These are phyloP conservation scores for Pseudogymnoascus sp. DNA, from an alignment of 2,329 filamentous ascomycete species.

Conservation along the genomic window DNA sequence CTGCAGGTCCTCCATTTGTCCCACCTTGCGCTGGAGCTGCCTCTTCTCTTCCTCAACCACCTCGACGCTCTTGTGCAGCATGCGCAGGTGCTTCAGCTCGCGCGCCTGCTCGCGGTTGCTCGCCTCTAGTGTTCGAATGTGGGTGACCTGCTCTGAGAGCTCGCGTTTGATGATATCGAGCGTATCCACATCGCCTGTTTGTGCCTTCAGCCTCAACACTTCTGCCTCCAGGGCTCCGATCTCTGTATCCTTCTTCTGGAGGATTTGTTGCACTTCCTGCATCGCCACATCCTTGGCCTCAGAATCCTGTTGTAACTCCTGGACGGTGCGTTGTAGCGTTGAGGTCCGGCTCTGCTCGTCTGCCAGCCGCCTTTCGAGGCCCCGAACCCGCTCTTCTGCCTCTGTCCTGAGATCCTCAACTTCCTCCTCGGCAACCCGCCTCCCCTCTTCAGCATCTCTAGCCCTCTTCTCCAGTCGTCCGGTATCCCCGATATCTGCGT, in stretches of 20 bases:
- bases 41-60: constrained; percentile 94
- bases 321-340: constrained; percentile 46
- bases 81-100: constrained; percentile 75
- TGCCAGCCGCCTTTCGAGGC: constrained; percentile 50
- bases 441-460: constrained; percentile 64
- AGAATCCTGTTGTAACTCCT: constrained; percentile 42
- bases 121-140: constrained; percentile 76
- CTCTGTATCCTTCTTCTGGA: constrained; percentile 62
- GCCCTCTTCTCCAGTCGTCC: constrained; percentile 60
- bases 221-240: constrained; percentile 73
- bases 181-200: constrained; percentile 79
- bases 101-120: constrained; percentile 69
- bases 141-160: constrained; percentile 82
- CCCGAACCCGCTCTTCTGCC: constrained; percentile 62
- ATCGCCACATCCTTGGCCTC: constrained; percentile 25
- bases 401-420: constrained; percentile 59
- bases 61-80: constrained; percentile 78
- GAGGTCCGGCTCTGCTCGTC: constrained; percentile 55
- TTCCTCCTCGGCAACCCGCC: constrained; percentile 69
- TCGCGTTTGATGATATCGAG: constrained; percentile 79
- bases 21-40: constrained; percentile 67
- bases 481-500: constrained; percentile 46
- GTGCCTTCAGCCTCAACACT: constrained; percentile 73
- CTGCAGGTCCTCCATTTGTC: constrained; percentile 65
- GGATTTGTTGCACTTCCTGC: constrained; percentile 27